A percentile compares a stretch with the other conserved stretches of the same genome.
Conservation (phyloP, 2,329 filamentous ascomycete species). For the Diaporthe sp. region DNA sequence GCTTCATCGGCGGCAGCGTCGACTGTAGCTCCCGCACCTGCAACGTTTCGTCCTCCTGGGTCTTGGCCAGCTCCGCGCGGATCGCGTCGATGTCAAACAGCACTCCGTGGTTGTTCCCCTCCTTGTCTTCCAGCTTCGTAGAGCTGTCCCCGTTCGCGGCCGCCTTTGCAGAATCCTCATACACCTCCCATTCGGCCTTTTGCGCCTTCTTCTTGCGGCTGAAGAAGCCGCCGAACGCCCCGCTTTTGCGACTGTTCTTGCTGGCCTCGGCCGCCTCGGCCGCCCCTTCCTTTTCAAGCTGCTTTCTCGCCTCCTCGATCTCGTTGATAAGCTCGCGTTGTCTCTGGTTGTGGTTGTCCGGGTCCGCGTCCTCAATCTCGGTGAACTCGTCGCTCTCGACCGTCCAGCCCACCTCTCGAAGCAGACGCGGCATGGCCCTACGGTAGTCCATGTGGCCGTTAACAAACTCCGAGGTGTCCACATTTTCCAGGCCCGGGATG, state of each 20-base stretch:
- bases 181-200: constrained; percentile 60
- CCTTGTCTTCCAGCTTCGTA: constrained; percentile 57
- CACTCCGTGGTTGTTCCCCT: constrained; percentile 69
- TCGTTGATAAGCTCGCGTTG: constrained; percentile 96
- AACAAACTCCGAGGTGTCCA: constrained; percentile 87
- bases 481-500: constrained; percentile 86
- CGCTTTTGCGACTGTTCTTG: constrained; percentile 46
- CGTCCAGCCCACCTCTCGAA: constrained; percentile 89
- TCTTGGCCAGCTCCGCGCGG: constrained; percentile 81
- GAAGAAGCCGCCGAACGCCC: constrained; percentile 76
- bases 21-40: constrained; percentile 85
- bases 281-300: constrained; percentile 84
- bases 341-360: constrained; percentile 87
- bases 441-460: constrained; percentile 98
- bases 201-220: constrained; percentile 82
- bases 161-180: constrained; percentile 34
- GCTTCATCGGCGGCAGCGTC: constrained; percentile 89
- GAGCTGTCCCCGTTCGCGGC: constrained; percentile 41
- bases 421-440: constrained; percentile 86
- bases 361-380: constrained; percentile 97
- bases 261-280: not conserved
- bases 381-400: constrained; percentile 94
- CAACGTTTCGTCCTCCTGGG: constrained; percentile 63
- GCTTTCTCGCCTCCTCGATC: constrained; percentile 91
- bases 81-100: constrained; percentile 98